A percentile compares a stretch with the other conserved stretches of the same genome.
Evolutionary conservation across 108 stramenopile genomes (phyloP).

Genomic region (Ochromonas danica): DNA sequence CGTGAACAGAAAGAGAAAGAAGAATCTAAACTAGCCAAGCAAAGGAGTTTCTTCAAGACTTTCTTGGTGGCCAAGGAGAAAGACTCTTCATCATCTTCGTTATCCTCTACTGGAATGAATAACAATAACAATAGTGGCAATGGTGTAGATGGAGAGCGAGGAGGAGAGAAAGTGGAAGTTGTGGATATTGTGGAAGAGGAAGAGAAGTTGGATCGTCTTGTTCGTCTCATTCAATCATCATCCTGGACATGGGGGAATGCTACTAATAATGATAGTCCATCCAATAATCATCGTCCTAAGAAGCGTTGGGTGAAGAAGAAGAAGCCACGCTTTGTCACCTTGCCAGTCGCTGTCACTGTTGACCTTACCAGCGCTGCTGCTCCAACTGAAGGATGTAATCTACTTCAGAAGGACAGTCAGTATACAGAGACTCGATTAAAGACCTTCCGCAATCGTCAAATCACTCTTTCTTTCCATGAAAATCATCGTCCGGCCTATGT

Average conservation of each 20-base stretch:
- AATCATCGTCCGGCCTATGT: constrained; percentile 52
- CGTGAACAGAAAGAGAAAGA: constrained; percentile 26
- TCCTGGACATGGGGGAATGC: not conserved
- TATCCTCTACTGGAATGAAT: not conserved
- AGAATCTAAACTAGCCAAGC: constrained; percentile 5
- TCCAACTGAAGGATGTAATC: not conserved
- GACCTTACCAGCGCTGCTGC: not conserved
- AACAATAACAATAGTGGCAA: not conserved
- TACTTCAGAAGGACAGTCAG: not conserved
- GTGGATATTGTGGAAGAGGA: not conserved
- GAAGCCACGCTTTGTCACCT: not conserved
- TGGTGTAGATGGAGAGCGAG: not conserved
- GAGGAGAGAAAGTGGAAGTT: not conserved
- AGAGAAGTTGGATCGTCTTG: not conserved
- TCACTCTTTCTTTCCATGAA: constrained; percentile 43
- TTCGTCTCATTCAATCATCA: not conserved
- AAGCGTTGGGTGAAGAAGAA: not conserved
- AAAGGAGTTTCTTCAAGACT: constrained; percentile 7
- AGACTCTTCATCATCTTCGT: not conserved
- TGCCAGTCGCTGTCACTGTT: not conserved
- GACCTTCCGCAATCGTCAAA: constrained; percentile 46
- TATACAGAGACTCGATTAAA: not conserved
- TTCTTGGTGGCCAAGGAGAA: not conserved
- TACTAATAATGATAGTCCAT: not conserved
- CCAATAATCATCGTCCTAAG: not conserved